Evolutionary conservation across 192 early-diverging fungal genomes (phyloP).

Genomic region (Rhizophagus clarus): DNA sequence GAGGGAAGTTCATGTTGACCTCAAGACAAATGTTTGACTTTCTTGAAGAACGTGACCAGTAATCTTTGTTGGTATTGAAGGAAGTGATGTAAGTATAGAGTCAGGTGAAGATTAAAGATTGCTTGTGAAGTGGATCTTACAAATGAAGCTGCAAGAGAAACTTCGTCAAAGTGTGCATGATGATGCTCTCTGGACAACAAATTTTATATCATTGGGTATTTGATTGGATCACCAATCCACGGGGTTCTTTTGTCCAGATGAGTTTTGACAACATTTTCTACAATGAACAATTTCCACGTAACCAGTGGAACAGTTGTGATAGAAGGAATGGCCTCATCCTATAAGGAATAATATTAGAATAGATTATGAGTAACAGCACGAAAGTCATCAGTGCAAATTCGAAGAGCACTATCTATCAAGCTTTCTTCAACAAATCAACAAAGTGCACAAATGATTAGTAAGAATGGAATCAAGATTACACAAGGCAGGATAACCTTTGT

Average conservation of each 20-base stretch:
- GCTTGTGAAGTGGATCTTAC: conserved; percentile 13
- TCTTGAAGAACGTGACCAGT: background rate
- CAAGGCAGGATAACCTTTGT: background rate
- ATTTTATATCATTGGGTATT: conserved; percentile 6
- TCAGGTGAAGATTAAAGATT: conserved; percentile 15
- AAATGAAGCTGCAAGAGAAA: background rate
- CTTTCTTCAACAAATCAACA: background rate
- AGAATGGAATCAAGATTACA: background rate
- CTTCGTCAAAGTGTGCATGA: background rate
- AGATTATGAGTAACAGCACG: background rate
- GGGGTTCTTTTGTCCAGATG: background rate
- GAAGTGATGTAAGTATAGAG: background rate
- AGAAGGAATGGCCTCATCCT: background rate
- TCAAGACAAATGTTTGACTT: conserved; percentile 12
- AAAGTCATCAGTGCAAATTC: background rate
- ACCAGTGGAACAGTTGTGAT: background rate
- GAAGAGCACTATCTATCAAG: background rate
- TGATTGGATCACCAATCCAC: background rate
- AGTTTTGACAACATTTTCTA: background rate
- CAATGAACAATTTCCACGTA: background rate
- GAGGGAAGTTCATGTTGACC: background rate
- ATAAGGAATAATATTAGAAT: background rate
- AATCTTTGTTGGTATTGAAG: background rate
- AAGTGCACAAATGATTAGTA: background rate
- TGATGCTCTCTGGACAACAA: background rate